A percentile compares a stretch with the other conserved stretches of the same genome.
Conservation (phyloP, 2,329 filamentous ascomycete genomes). For the Aspergillus ibericus region DNA sequence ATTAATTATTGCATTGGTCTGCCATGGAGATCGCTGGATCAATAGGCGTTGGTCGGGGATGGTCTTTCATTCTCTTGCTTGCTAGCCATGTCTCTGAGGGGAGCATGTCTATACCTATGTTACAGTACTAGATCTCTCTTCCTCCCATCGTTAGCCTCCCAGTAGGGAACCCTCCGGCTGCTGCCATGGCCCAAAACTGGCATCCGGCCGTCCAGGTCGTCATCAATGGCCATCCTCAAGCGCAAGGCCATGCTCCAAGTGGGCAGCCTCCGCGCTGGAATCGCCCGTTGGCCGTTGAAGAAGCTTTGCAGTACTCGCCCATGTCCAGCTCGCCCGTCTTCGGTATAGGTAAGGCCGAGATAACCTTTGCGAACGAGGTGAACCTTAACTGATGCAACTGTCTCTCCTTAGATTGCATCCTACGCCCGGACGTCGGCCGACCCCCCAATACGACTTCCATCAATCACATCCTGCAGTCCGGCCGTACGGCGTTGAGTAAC, state of each 20-base stretch:
- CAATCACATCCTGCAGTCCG: constrained; percentile 52
- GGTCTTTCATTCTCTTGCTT: constrained; percentile 16
- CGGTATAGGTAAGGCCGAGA: constrained; percentile 40
- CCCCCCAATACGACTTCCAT: constrained; percentile 42
- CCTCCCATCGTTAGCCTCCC: constrained; percentile 21
- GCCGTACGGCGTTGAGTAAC: constrained; percentile 59
- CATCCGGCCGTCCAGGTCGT: constrained; percentile 44
- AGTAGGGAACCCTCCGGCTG: constrained; percentile 26
- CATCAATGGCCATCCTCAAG: constrained; percentile 38
- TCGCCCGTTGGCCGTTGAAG: constrained; percentile 46
- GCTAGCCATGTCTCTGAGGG: constrained; percentile 37
- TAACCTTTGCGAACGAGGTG: constrained; percentile 11
- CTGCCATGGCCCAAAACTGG: constrained; percentile 42
- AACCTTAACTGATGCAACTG: constrained; percentile 21
- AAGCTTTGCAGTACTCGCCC: constrained; percentile 51
- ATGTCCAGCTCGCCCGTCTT: constrained; percentile 52
- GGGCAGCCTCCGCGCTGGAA: constrained; percentile 29
- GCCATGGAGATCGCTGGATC: constrained; percentile 8
- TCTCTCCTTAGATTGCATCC: constrained; percentile 38
- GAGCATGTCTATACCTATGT: constrained; percentile 29
- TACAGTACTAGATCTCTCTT: constrained; percentile 21
- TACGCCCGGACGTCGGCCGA: constrained; percentile 44
- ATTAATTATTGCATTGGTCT: constrained; percentile 25
- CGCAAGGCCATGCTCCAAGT: constrained; percentile 25
- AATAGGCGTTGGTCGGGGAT: constrained; percentile 13